Percentiles rank a stretch among this genome's conserved stretches.
phyloP scores from a whole-genome alignment of 305 asterid genomes.

The Rubia balearica region DNA sequence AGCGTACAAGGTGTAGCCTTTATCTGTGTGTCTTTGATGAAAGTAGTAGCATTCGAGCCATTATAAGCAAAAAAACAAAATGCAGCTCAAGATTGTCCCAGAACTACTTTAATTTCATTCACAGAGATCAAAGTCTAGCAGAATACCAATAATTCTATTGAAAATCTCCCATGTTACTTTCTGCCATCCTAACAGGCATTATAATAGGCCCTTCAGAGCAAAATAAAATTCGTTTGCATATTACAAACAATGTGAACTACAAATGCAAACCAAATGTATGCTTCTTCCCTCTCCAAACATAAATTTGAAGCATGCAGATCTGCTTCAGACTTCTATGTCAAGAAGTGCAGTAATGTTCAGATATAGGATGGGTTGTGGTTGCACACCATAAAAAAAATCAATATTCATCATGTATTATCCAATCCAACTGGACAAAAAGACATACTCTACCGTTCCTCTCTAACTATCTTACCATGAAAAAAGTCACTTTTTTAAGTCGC shows the following conservation, averaged over 20 bases:
- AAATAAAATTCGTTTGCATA: not conserved
- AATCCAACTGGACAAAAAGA: not conserved
- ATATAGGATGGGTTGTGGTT: too few relatives aligned
- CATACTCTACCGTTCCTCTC: too few relatives aligned
- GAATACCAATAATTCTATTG: not conserved
- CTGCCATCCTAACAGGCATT: not conserved
- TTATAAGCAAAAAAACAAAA: not conserved
- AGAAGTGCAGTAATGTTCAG: not conserved
- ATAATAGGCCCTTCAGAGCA: not conserved
- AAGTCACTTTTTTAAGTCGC: too few relatives aligned
- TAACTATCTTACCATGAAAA: too few relatives aligned
- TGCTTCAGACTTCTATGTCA: not conserved
- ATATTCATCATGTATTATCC: not conserved
- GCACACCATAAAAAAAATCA: not conserved
- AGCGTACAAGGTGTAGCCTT: not conserved
- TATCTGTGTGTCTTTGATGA: not conserved
- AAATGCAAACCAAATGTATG: not conserved
- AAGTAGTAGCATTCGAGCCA: not conserved
- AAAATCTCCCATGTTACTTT: too few relatives aligned
- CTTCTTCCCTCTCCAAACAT: not conserved
- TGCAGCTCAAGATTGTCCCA: not conserved
- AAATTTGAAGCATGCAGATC: not conserved
- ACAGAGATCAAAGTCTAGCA: not conserved
- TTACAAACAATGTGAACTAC: not conserved
- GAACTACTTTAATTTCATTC: not conserved